These are phyloP conservation scores for Penicillium psychrosexuale DNA, from an alignment of 2,329 filamentous ascomycete species.

Conservation along the genomic window DNA sequence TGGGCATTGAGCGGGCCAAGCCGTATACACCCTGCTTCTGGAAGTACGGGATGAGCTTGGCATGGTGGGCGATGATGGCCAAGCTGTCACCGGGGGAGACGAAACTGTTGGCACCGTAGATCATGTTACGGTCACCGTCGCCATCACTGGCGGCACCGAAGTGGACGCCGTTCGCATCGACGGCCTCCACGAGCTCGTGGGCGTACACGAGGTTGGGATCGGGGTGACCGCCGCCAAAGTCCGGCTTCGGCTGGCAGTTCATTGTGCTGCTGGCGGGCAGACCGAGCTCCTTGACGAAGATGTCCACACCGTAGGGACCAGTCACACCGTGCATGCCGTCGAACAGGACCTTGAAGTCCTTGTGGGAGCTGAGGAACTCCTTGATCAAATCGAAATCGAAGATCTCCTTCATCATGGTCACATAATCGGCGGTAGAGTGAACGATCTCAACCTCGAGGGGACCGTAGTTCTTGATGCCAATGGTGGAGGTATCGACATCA, in stretches of 20 bases:
- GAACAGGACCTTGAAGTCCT: constrained; percentile 95
- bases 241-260: constrained; percentile 86
- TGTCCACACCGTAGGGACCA: constrained; percentile 88
- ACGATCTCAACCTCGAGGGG: constrained; percentile 90
- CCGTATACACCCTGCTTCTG: constrained; percentile 95
- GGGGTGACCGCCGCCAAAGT: constrained; percentile 96
- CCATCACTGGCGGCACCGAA: constrained; percentile 96
- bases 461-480: constrained; percentile 83
- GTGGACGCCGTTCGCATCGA: constrained; percentile 86
- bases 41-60: constrained; percentile 96
- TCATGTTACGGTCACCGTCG: constrained; percentile 99
- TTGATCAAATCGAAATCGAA: constrained; percentile 97
- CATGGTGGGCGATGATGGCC: constrained; percentile 96
- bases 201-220: constrained; percentile 98
- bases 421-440: constrained; percentile 88
- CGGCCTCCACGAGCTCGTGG: constrained; percentile 86
- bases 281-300: constrained; percentile 91
- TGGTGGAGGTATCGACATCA: constrained; percentile 75
- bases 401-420: constrained; percentile 94
- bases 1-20: constrained; percentile 95
- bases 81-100: constrained; percentile 96
- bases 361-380: constrained; percentile 80
- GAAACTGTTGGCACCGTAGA: constrained; percentile 94
- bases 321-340: constrained; percentile 94
- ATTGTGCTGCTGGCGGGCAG: constrained; percentile 74